Evolutionary conservation across 345 rosid genomes (phyloP).

Genomic region (Hibiscus trionum): DNA sequence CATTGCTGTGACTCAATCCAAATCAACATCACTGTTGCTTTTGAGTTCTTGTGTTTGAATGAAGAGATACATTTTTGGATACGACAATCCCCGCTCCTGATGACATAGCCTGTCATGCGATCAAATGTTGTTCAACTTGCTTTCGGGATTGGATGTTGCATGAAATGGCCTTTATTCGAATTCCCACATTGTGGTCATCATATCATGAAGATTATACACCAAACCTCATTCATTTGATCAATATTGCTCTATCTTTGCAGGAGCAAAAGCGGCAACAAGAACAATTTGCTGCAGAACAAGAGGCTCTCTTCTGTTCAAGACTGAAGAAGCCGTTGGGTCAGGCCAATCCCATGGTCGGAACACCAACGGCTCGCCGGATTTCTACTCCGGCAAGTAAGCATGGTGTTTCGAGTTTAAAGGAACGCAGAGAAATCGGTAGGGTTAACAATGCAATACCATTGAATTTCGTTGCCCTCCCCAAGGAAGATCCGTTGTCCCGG

Average conservation of each 20-base stretch:
- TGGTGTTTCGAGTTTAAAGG: constrained; percentile 49
- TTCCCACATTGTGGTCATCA: neutral
- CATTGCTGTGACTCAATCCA: neutral
- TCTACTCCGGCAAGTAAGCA: constrained; percentile 44
- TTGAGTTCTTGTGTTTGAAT: neutral
- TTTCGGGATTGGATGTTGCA: neutral
- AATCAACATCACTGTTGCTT: neutral
- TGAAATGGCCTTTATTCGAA: neutral
- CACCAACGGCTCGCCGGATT: constrained; percentile 53
- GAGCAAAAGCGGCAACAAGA: constrained; percentile 83
- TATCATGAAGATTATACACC: neutral
- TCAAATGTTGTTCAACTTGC: neutral
- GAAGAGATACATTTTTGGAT: neutral
- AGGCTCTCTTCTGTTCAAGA: constrained; percentile 64
- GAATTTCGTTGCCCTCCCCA: constrained; percentile 77
- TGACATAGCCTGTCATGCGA: neutral
- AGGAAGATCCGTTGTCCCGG: constrained; percentile 43
- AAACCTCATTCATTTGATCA: neutral
- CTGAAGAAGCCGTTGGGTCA: constrained; percentile 82
- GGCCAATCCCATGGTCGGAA: constrained; percentile 50
- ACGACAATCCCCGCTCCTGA: neutral
- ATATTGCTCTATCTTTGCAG: constrained; percentile 22
- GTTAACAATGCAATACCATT: constrained; percentile 36
- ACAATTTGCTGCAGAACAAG: constrained; percentile 67
- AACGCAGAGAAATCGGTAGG: constrained; percentile 43